These are phyloP conservation scores for Porodaedalea pini DNA, from an alignment of 1,284 basidiomycete genomes.

Conservation along the genomic window DNA sequence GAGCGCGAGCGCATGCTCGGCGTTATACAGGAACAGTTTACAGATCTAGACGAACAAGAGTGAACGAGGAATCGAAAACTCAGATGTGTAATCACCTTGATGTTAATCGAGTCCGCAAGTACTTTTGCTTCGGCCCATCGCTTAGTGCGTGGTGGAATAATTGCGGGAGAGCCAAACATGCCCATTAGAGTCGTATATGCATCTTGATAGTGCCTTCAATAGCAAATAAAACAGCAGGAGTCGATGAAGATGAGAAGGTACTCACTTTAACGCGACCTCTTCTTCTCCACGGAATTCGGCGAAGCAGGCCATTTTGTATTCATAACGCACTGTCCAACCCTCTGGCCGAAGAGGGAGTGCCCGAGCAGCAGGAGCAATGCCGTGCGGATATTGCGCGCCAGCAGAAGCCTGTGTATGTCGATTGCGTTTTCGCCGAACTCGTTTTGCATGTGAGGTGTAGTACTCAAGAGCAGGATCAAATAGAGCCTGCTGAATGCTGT, in stretches of 20 bases:
- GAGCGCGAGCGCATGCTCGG: slow-evolving; percentile 73
- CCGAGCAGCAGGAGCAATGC: slow-evolving; percentile 32
- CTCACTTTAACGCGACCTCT: slow-evolving; percentile 81
- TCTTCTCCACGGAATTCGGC: slow-evolving; percentile 91
- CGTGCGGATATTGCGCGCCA: slow-evolving; percentile 38
- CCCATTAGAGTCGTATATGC: slow-evolving; percentile 77
- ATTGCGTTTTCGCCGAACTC: slow-evolving; percentile 85
- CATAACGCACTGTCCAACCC: slow-evolving; percentile 95
- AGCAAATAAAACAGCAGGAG: slow-evolving; percentile 15
- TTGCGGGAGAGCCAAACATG: slow-evolving; percentile 85
- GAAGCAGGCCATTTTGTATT: slow-evolving; percentile 96
- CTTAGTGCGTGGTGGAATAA: slow-evolving; percentile 89
- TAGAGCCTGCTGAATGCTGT: slow-evolving; percentile 81
- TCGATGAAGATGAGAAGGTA: slow-evolving; percentile 25
- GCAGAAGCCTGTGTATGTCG: slow-evolving; percentile 57
- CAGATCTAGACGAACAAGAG: slow-evolving; percentile 53
- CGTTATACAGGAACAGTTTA: slow-evolving; percentile 86
- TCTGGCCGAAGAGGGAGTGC: slow-evolving; percentile 69
- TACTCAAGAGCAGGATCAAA: slow-evolving; percentile 89
- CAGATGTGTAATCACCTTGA: slow-evolving; percentile 58
- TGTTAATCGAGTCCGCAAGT: slow-evolving; percentile 84
- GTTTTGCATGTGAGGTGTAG: slow-evolving; percentile 88
- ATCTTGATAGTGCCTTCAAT: slow-evolving; percentile 81
- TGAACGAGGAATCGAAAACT: background rate
- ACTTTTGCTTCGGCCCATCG: slow-evolving; percentile 99